phyloP scores from a whole-genome alignment of 257 asterid genomes.

The Paraleonurus japonicus region DNA sequence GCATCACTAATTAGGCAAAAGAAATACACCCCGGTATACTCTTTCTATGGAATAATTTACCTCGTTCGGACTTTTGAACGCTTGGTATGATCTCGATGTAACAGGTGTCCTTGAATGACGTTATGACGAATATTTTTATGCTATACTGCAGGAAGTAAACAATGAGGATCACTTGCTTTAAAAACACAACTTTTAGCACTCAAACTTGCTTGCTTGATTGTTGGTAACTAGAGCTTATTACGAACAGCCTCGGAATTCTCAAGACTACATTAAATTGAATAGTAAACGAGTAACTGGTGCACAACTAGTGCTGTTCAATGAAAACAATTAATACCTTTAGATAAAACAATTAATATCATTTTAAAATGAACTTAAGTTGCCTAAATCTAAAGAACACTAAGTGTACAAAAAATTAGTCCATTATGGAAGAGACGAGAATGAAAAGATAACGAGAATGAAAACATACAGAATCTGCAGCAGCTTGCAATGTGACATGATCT shows the following conservation, averaged over 20 bases:
- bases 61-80: constrained; percentile 86
- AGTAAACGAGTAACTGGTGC: no score
- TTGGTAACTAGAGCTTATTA: neutral
- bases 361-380: no score
- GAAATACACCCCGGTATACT: neutral
- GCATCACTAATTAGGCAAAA: neutral
- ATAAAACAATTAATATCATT: no score
- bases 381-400: neutral
- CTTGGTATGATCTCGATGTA: constrained; percentile 93
- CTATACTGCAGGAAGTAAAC: constrained; percentile 77
- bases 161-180: neutral
- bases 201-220: neutral
- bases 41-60: constrained; percentile 33
- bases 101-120: constrained; percentile 94
- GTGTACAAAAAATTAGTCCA: neutral
- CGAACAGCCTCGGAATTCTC: neutral
- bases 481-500: constrained; percentile 97
- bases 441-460: neutral
- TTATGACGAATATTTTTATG: constrained; percentile 80
- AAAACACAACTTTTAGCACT: neutral
- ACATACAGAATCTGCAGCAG: constrained; percentile 94
- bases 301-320: no score
- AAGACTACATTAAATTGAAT: no score
- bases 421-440: neutral
- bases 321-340: no score